Evolutionary conservation across 2,329 filamentous ascomycete genomes (phyloP), one percentile per base, ranked within the genome.

Genomic region (Xylaria polymorpha): DNA sequence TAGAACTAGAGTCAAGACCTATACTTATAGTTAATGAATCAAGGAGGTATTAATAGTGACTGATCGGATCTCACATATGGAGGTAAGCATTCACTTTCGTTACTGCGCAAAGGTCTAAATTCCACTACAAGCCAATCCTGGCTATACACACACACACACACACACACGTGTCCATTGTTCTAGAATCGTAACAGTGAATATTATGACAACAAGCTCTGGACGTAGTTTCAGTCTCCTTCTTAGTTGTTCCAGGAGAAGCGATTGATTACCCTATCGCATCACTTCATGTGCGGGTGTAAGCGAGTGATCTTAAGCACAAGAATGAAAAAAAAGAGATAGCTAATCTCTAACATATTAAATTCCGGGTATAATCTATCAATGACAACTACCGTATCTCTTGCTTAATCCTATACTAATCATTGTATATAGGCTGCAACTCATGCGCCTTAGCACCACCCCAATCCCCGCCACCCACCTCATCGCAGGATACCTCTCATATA

Each of bases 391-490:
- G n/a, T n/a, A 50, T 29, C 41, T 32, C 25, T 29, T 29, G 3
- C 25, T 29, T 29, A 29, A 4, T 29, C 18, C 14, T 18, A 18
- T 20, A 9, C 20, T 60, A 63, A 25, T 69, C 67, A 46, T 69
- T 64, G 43, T 72, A 72, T 18, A 72, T 43, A 46, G 66, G 43
- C 32, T 70, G 50, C 50, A 72, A 62, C 64, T 72, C 71, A 29
- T 72, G 69, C 18, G 59, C 59, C 39, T 62, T 68, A 7, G 69
- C 71, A 44, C 58, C 57, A 29, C 64, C 60, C 67, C 70, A 67
- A 35, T 66, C 64, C 64, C 46, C 32, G 53, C 70, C 67, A 67
- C 67, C 67, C 64, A 68, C 9, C 44, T 32, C 15, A 25, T 44
- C 12, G 50, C n/a, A 6, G 55, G 57, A 41, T 51, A 39, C 1